Percentiles rank a stretch among this genome's conserved stretches.
Evolutionary conservation across 257 asterid genomes (phyloP).

Genomic region (Thymus mandschuricus): DNA sequence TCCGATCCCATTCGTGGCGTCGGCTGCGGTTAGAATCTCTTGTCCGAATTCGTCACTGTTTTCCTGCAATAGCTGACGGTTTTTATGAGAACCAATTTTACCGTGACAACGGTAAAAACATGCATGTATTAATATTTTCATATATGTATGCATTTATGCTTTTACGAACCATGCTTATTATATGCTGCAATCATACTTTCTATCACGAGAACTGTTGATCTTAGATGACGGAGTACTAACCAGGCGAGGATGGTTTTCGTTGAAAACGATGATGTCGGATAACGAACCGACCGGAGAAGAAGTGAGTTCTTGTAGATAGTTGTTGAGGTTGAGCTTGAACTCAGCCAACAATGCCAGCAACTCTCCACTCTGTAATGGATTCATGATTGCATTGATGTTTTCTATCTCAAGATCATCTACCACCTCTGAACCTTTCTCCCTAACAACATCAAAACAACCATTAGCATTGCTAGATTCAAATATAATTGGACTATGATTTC

Average conservation of each 20-base stretch:
- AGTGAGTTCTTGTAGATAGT: constrained; percentile 45
- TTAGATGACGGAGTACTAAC: constrained; percentile 31
- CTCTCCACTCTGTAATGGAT: constrained; percentile 59
- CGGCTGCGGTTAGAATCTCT: constrained; percentile 55
- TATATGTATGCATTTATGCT: no score
- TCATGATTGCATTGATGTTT: constrained; percentile 43
- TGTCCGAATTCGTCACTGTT: constrained; percentile 45
- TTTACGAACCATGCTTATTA: no score
- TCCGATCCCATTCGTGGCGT: constrained; percentile 53
- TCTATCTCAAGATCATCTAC: constrained; percentile 58
- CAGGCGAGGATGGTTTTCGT: constrained; percentile 51
- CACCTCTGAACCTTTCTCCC: constrained; percentile 55
- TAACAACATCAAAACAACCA: constrained; percentile 22
- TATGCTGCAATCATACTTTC: no score
- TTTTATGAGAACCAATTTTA: no score
- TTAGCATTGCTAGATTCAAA: background rate
- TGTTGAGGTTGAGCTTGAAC: constrained; percentile 53
- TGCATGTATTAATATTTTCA: no score
- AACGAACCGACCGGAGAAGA: constrained; percentile 56
- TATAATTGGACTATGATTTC: background rate
- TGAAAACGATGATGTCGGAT: constrained; percentile 63
- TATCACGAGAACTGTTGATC: no score
- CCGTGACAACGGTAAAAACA: no score
- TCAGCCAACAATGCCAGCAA: constrained; percentile 51
- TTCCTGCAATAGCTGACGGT: constrained; percentile 34